Base-by-base conservation (phyloP, 2,329 filamentous ascomycete genomes). In the Beauveria brongniartii region DNA sequence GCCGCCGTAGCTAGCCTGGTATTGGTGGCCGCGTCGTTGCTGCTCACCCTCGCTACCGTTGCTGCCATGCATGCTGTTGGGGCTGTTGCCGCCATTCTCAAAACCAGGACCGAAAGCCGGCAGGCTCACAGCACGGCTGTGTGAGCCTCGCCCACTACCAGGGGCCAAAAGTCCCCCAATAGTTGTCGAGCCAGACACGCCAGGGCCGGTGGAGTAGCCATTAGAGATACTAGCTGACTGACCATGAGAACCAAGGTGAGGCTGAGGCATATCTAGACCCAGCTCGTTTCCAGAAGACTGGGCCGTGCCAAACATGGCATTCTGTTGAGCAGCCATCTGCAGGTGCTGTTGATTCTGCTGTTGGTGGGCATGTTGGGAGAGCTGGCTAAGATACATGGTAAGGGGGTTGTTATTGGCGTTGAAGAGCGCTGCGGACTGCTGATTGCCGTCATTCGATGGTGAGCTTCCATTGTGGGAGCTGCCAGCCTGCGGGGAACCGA, bases 351-450 rank as follows among this genome's bases (percentile, higher is more conserved):
- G 87, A 37, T 88, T 84, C 64, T 91, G 89, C 66, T 92, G 89
- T 54, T 85, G 82, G 65, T 90, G 88, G 18, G 84, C 82, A 69
- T 89, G 85, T 64, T 88, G 84, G 24, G 86, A 87, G 30, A 93
- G 84, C 70, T 95, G 91, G 74, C 87, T 93, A 62, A 97, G 82
- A 72, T 97, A 97, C 85, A 97, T 86, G 26, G 92, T 96, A 72
- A 97, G 75, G 0, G 93, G 93, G 73, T 97, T 97, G 78, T 86
- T 93, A 69, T 81, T 88, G 56, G 85, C 86, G 73, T 92, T 94
- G 73, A 96, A 85, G 62, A 96, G 84, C 22, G 86, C 83, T 2
- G 88, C 88, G 1, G 89, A 84, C 26, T 85, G 88, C 66, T 75
- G 88, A 75, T 69, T 86, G 75, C 70, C 76, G 61, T 74, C 75